Evolutionary conservation across 768 basidiomycete species (phyloP).

Genomic region (Lyophyllum semitale): DNA sequence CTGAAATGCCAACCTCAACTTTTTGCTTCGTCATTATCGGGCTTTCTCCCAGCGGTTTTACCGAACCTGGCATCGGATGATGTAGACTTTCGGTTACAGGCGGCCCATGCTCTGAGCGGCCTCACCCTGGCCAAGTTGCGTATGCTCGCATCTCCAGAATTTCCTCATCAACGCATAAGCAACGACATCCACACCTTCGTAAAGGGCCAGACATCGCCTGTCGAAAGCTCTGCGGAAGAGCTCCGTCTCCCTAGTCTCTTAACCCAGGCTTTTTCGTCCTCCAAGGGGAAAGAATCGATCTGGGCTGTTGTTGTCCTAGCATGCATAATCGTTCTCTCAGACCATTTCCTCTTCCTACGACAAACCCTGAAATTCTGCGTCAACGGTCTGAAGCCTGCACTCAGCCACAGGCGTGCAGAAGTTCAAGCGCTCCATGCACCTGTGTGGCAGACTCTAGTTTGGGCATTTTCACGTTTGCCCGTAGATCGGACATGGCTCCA

Average conservation of each 20-base stretch:
- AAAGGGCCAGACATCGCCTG: slow-evolving; percentile 19
- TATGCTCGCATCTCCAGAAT: slow-evolving; percentile 12
- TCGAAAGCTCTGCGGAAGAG: slow-evolving; percentile 1
- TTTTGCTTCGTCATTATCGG: slow-evolving; percentile 50
- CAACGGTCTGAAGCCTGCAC: slow-evolving; percentile 31
- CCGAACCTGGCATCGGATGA: slow-evolving; percentile 29
- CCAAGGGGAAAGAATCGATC: slow-evolving; percentile 31
- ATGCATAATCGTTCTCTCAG: slow-evolving; percentile 50
- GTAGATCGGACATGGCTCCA: slow-evolving; percentile 28
- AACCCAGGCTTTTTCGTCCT: slow-evolving; percentile 25
- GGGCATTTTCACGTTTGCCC: slow-evolving; percentile 45
- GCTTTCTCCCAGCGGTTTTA: slow-evolving; percentile 45
- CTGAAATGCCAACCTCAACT: slow-evolving; percentile 41
- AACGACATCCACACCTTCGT: slow-evolving; percentile 28
- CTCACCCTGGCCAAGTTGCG: slow-evolving; percentile 46
- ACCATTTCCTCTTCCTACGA: slow-evolving; percentile 43
- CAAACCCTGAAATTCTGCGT: slow-evolving; percentile 39
- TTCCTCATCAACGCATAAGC: slow-evolving; percentile 26
- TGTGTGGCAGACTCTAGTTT: slow-evolving; percentile 57
- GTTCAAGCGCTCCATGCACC: slow-evolving; percentile 41
- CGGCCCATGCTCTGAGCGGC: slow-evolving; percentile 59
- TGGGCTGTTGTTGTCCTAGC: slow-evolving; percentile 49
- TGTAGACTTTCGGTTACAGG: slow-evolving; percentile 42
- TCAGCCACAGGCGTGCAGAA: slow-evolving; percentile 32
- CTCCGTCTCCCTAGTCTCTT: slow-evolving; percentile 27